These are phyloP conservation scores for Aspergillus sp. DNA, from an alignment of 2,329 filamentous ascomycete genomes.

Conservation along the genomic window DNA sequence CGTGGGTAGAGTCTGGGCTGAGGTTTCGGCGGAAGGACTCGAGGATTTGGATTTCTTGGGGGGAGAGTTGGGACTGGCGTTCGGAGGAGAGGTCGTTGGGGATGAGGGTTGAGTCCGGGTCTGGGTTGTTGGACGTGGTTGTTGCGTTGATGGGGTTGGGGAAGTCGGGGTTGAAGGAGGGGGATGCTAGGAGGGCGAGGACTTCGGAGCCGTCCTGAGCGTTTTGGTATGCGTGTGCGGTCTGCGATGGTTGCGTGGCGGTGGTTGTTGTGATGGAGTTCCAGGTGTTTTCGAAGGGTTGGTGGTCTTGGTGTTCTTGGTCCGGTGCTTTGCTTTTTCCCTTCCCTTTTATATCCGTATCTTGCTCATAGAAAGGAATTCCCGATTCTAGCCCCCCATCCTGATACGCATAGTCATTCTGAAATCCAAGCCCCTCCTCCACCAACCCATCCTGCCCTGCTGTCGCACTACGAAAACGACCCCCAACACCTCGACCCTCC, in stretches of 20 bases:
- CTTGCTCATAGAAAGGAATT: no score
- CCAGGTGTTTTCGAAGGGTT: conserved; percentile 16
- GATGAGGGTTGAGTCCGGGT: conserved; percentile 19
- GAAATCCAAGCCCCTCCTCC: conserved; percentile 16
- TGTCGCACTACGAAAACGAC: conserved; percentile 18
- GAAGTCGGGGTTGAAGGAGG: conserved; percentile 26
- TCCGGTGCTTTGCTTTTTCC: conserved; percentile 2
- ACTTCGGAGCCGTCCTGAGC: conserved; percentile 38
- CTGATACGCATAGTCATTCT: conserved; percentile 6
- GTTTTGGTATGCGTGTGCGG: not conserved
- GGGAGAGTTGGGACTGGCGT: conserved; percentile 6
- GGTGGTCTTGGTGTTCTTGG: not conserved
- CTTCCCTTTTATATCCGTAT: conserved; percentile 9
- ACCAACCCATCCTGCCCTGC: conserved; percentile 11
- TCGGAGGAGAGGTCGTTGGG: conserved; percentile 14
- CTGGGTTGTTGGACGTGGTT: no score
- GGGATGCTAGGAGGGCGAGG: conserved; percentile 30
- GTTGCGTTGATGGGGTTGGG: conserved; percentile 6
- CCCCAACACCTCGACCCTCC: not conserved
- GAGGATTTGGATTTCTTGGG: conserved; percentile 22
- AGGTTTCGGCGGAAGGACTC: conserved; percentile 26
- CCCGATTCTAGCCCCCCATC: not conserved
- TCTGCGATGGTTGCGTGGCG: conserved; percentile 1
- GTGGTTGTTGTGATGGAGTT: conserved; percentile 3
- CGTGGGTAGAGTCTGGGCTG: conserved; percentile 1